phyloP scores from a whole-genome alignment of 345 rosid species.

The Mallotus nudiflorus region DNA sequence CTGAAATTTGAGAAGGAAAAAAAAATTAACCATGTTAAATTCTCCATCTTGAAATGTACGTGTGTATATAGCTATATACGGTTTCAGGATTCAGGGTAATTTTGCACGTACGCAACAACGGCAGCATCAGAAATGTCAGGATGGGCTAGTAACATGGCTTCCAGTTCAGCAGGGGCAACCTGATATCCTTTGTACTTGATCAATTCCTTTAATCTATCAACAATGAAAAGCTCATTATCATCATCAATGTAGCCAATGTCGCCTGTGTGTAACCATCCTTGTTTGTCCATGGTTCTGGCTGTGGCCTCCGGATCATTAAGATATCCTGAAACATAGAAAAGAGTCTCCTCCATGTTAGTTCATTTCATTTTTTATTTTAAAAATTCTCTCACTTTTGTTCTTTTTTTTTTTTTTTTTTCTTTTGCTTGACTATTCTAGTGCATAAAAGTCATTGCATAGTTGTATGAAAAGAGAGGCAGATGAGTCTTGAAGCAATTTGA shows the following conservation, averaged over 20 bases:
- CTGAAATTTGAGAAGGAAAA: slow-evolving; percentile 10
- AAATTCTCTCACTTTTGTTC: background rate
- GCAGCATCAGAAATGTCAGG: slow-evolving; percentile 31
- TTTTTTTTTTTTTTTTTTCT: background rate
- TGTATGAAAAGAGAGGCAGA: too few species aligned
- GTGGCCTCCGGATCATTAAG: slow-evolving; percentile 63
- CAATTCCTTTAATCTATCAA: slow-evolving; percentile 36
- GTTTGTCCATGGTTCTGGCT: slow-evolving; percentile 52
- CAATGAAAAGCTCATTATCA: slow-evolving; percentile 36
- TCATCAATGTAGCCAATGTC: slow-evolving; percentile 33
- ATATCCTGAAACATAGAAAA: slow-evolving; percentile 38
- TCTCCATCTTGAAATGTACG: background rate
- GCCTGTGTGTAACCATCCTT: slow-evolving; percentile 39
- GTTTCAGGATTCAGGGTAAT: background rate
- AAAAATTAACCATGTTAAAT: background rate
- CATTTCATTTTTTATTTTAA: background rate
- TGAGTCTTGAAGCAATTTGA: too few species aligned
- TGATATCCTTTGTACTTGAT: slow-evolving; percentile 40
- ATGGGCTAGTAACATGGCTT: slow-evolving; percentile 24
- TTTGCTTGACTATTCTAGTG: too few species aligned
- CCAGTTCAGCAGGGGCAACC: slow-evolving; percentile 37
- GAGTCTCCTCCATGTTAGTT: background rate
- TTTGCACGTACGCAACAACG: slow-evolving; percentile 28
- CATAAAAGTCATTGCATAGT: too few species aligned
- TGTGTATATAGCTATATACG: background rate